phyloP scores from a whole-genome alignment of 2,329 filamentous ascomycete genomes.

The Lecanicillium sp. region DNA sequence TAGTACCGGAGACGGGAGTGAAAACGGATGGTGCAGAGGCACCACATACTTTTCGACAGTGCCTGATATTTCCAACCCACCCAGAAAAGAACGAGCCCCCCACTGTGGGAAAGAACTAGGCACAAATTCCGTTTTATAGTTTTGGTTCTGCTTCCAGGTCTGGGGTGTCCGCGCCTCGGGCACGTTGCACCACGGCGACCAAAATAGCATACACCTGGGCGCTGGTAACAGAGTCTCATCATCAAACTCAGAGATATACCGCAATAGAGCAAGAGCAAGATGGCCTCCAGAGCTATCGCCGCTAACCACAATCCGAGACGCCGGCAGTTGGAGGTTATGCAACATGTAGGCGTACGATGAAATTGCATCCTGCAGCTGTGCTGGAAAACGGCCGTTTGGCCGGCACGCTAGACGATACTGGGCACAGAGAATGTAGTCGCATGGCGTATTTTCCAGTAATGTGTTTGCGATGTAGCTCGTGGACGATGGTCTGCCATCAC shows the following conservation, averaged over 20 bases:
- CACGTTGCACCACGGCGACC: background rate
- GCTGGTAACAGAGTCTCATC: background rate
- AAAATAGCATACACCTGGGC: background rate
- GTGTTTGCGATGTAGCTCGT: background rate
- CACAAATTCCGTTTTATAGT: background rate
- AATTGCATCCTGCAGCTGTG: background rate
- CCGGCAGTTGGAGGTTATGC: background rate
- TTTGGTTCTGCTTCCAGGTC: background rate
- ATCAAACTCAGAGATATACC: background rate
- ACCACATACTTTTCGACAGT: background rate
- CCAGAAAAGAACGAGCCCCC: background rate
- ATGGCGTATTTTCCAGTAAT: background rate
- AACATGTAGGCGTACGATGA: background rate
- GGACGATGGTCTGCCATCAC: background rate
- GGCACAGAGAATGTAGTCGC: background rate
- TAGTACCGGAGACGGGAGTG: background rate
- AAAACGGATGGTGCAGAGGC: background rate
- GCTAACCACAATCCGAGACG: background rate
- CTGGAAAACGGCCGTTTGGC: background rate
- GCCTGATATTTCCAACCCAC: background rate
- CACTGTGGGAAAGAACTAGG: background rate
- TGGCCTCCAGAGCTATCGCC: background rate
- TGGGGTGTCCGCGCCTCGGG: background rate
- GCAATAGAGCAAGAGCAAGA: background rate
- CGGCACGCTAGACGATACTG: background rate